Base-by-base conservation (phyloP, 331 rosid genomes). In the Quercus lobata region DNA sequence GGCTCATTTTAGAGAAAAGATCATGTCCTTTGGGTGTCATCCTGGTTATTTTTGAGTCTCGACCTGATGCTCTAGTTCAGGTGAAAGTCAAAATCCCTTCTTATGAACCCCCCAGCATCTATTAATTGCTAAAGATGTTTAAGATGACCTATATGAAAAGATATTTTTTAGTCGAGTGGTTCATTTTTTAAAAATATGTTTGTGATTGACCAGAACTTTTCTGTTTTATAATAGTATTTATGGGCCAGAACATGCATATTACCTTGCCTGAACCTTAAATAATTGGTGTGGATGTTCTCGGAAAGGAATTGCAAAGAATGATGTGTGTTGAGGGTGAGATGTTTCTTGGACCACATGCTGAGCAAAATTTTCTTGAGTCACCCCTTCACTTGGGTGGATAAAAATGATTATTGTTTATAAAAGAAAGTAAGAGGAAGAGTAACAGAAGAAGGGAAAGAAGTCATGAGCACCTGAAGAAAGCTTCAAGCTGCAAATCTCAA, bases 61-160 rank as follows among this genome's bases (percentile, higher is more conserved):
- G 96, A 62, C 98, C 98, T 0, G 98, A 94, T 86, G 98, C 94
- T 58, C 91, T 94, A 57, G 97, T 94, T 77, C 98, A 94, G 92
- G 98, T 92, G 76, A 57, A 49, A 34, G 78, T 75, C 74, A 72
- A 72, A n/a, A 65, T 30, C 78, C 57, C 54, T 32, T 7, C 49
- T 37, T 24, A 25, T 22, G 46, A 46, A 27, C 54, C 71, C 61
- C 75, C 30, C 41, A 16, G 68, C 76, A 66, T 80, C 29, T 57
- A 54, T 54, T 11, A 60, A 73, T 66, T 83, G 14, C 74, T 52
- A 29, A 73, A 68, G 73, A 72, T 71, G 82, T 41, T 16, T 35
- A 70, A 74, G 58, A 77, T 53, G 55, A 44, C 25, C n/a, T 46
- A 21, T 46, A 24, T 11, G 4, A 46, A 11, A 71, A 15, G 12